Base-by-base conservation (phyloP, 345 rosid species). In the Aquilaria yunnanensis region DNA sequence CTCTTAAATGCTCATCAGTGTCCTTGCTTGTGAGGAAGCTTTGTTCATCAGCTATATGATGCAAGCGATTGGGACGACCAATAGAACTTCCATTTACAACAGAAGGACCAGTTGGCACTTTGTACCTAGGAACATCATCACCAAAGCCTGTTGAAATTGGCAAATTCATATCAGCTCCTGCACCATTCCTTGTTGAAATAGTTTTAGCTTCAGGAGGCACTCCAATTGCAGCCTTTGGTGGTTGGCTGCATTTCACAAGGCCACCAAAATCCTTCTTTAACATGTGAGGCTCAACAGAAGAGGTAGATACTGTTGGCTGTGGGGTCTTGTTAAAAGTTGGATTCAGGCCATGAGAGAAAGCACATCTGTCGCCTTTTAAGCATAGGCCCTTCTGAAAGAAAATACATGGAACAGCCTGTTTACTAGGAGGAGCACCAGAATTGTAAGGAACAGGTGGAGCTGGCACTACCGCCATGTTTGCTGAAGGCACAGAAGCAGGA, bases 361-460 rank as follows among this genome's bases (percentile, higher is more conserved):
- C 78, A 68, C 98, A 93, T 78, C 66, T 82, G 63, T 93, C 96
- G 45, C 96, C 98, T 83, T 84, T 93, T 63, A 80, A 51, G 73
- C 98, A 93, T 67, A 74, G 62, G 10, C 98, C 98, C 76, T 90
- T 86, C 54, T 77, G 92, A 71, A 83, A 88, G 77, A 86, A 93
- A 55, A 88, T 67, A 75, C 98, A 93, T 0, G 87, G 90, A 47
- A 90, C 90, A 14, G 86, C 82, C 64, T 78, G 88, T 70, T 85
- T 93, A 2, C 72, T 76, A 32, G 75, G 56, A 68, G 82, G 66
- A 33, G 74, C 68, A 14, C 75, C 79, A 34, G 70, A 63, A 67
- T 65, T 59, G 30, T 74, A 61, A 67, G 80, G 66, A 14, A 77
- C 58, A 2, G 62, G 57, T 31, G 67, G 68, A 16, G 47, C 11